A percentile compares a stretch with the other conserved stretches of the same genome.
Evolutionary conservation across 768 basidiomycete genomes (phyloP).

Genomic region (Leccinum uliginosum): DNA sequence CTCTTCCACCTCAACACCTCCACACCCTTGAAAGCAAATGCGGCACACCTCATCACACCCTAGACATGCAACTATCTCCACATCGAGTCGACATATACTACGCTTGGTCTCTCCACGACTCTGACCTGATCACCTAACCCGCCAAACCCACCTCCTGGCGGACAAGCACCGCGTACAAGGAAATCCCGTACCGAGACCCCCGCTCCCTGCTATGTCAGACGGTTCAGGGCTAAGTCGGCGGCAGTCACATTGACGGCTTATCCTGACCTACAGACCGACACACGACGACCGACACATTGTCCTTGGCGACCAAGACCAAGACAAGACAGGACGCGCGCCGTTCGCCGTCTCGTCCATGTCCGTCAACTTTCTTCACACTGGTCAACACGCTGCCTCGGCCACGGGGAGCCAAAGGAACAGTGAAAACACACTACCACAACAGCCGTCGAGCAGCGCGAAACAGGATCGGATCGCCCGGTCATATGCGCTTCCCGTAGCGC

Average conservation of each 20-base stretch:
- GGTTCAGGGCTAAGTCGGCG: conserved; percentile 29
- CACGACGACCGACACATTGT: conserved; percentile 33
- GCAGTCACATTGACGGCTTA: conserved; percentile 51
- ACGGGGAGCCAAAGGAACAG: neutral
- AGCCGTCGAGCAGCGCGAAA: conserved; percentile 33
- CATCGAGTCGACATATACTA: conserved; percentile 80
- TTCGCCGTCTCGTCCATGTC: conserved; percentile 72
- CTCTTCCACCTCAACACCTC: too few species aligned
- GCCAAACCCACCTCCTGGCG: conserved; percentile 75
- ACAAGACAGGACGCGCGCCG: conserved; percentile 40
- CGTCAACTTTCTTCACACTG: conserved; percentile 36
- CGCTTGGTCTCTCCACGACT: conserved; percentile 47
- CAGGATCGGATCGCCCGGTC: conserved; percentile 59
- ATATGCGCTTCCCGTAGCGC: conserved; percentile 8
- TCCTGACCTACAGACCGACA: conserved; percentile 43
- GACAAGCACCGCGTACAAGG: conserved; percentile 65
- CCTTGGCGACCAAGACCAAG: conserved; percentile 36
- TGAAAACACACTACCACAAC: neutral
- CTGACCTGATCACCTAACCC: conserved; percentile 35
- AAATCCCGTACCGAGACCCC: conserved; percentile 66
- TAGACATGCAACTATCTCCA: conserved; percentile 89
- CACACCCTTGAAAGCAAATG: conserved; percentile 51
- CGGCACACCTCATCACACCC: conserved; percentile 61
- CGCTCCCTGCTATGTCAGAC: conserved; percentile 23
- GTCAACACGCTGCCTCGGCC: conserved; percentile 11